Evolutionary conservation across 139 green algal species (phyloP), one percentile per base, ranked within the genome.

Genomic region (Gonium pectorale): DNA sequence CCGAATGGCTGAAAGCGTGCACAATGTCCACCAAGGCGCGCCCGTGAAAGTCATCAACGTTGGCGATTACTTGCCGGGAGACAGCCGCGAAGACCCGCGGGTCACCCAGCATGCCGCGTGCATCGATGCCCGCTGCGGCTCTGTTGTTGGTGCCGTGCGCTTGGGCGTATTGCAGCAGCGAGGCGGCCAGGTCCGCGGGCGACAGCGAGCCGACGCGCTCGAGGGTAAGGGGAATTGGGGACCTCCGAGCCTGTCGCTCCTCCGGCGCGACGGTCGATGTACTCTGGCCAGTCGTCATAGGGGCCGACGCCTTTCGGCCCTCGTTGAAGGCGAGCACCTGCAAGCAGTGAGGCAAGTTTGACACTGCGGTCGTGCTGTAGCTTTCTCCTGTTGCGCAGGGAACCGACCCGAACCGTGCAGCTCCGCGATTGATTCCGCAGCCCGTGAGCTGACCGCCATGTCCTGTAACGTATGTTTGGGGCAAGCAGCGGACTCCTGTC

Each of bases 321-420:
- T 80, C 71, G 17, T 80, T 80, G 51, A 54, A 67, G 35, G 71
- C 71, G 9, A 80, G 41, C 17, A 64, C 44, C 70, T 79, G 46
- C 44, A n/a, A 51, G n/a, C n/a, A n/a, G n/a, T n/a, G n/a, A n/a
- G n/a, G n/a, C n/a, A n/a, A n/a, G n/a, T n/a, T n/a, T n/a, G n/a
- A n/a, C n/a, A n/a, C n/a, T n/a, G n/a, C n/a, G n/a, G n/a, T n/a
- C n/a, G n/a, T n/a, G n/a, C n/a, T n/a, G n/a, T n/a, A n/a, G n/a
- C n/a, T n/a, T n/a, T n/a, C n/a, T n/a, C n/a, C n/a, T n/a, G n/a
- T n/a, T n/a, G n/a, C n/a, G n/a, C n/a, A n/a, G n/a, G n/a, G n/a
- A n/a, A n/a, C n/a, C n/a, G n/a, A n/a, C n/a, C n/a, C n/a, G n/a
- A n/a, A n/a, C n/a, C n/a, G n/a, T n/a, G n/a, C n/a, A n/a, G n/a